Evolutionary conservation across 164 flowering plant genomes (phyloP), one percentile per base, ranked within the genome.

Genomic region (Houttuynia cordata): DNA sequence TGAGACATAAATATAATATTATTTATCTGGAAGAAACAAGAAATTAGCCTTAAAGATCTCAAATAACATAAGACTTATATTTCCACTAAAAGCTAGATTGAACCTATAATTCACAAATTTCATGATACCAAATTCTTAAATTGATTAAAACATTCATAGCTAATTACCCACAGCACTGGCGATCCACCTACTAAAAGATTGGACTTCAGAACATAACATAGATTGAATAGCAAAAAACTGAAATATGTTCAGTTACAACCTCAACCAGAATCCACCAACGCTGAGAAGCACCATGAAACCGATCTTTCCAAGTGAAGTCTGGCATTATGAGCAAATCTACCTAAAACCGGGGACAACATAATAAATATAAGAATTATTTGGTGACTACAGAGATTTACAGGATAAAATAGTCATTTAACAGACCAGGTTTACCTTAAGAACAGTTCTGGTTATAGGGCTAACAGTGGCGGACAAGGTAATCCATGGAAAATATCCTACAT

Each of bases 221-320:
- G n/a, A 10, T 10, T 18, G 3, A 20, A 20, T 10, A 53, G 10
- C 24, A 53, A 23, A n/a, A 57, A 58, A 25, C 47, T 57, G 21
- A 9, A 37, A 34, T 1, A 57, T 0, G 61, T 34, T 56, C n/a
- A 51, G 19, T 47, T 41, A 56, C 40, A 64, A 94, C 99, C 99
- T 94, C 97, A 67, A 91, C 97, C 25, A 94, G 81, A 73, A 94
- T 88, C 97, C 93, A 91, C 97, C 97, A 91, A 40, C 87, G 95
- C 60, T 68, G 76, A 10, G 81, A 79, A 72, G 79, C 70, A 67
- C 97, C 95, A 82, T 91, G 99, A 73, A 79, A 86, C 53, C 96
- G 95, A 73, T 94, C 99, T 79, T 94, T 94, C 99, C 99, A 94
- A 57, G 67, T 61, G 59, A 94, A 94, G 10, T 86, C 91, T n/a